Percentiles rank a stretch among this genome's conserved stretches.
Conservation (phyloP, 228 moss, liverwort and hornwort genomes). For the Sphagnum magellanicum region DNA sequence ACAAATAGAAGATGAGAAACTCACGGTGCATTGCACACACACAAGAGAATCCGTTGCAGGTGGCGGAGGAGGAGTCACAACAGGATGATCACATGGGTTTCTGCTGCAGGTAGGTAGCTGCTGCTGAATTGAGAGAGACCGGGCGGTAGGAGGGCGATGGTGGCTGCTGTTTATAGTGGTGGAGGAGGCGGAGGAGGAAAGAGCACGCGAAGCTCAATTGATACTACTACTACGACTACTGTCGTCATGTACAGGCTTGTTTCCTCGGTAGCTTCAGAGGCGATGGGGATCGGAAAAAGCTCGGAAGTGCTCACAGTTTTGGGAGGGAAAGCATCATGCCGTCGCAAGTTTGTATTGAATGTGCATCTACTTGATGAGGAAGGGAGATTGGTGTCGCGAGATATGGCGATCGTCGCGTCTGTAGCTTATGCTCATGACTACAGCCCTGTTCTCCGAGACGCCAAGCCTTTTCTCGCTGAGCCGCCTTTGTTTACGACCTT, state of each 20-base stretch:
- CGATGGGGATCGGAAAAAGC: conserved; percentile 93
- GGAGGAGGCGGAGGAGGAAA: conserved; percentile 35
- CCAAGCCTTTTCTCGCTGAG: conserved; percentile 92
- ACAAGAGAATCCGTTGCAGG: too few relatives aligned
- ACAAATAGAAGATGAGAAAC: too few relatives aligned
- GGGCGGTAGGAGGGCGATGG: too few relatives aligned
- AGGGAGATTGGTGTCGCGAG: conserved; percentile 69
- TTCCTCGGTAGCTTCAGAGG: conserved; percentile 93
- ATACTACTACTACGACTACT: neutral
- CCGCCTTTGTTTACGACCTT: conserved; percentile 97
- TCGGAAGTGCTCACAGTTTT: conserved; percentile 86
- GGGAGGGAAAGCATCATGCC: conserved; percentile 94
- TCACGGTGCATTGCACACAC: too few relatives aligned
- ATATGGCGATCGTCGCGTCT: conserved; percentile 88
- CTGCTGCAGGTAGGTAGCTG: too few relatives aligned
- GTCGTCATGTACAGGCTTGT: conserved; percentile 65
- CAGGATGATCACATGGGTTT: too few relatives aligned
- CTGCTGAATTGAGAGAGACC: too few relatives aligned
- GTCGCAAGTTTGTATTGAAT: conserved; percentile 90
- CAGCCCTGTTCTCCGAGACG: conserved; percentile 89
- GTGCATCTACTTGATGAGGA: conserved; percentile 88
- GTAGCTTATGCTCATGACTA: conserved; percentile 93
- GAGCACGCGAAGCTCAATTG: conserved; percentile 18
- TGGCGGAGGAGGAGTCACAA: too few relatives aligned
- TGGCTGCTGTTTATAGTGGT: too few relatives aligned